Base-by-base conservation (phyloP, 352 stramenopile genomes). In the Blastocystis sp. region DNA sequence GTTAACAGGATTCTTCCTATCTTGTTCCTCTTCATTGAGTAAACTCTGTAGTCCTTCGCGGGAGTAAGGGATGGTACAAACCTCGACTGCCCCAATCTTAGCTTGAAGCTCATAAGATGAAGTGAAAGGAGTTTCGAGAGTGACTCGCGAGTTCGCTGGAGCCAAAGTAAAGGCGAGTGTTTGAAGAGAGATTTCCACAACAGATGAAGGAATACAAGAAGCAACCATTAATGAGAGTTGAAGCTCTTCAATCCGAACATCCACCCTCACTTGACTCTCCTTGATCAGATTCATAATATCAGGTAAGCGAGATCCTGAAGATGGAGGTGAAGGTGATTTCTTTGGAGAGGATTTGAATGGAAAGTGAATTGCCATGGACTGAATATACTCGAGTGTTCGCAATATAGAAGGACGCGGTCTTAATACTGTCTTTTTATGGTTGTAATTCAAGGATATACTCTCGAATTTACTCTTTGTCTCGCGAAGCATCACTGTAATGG, bases 321-420 rank as follows among this genome's bases (percentile, higher is more conserved):
- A 54, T 22, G 44, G n/a, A 40, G 62, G 48, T 53, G 24, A 30
- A 40, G n/a, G 22, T 27, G 62, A 27, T 48, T 75, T 30, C 6
- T 42, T 56, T 7, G 66, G 6, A 56, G 37, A n/a, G 0, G 66
- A 22, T 53, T 56, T 53, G 11, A 27, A 24, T 27, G 27, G 27
- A 33, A 78, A 27, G 17, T 19, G n/a, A 22, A 57, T 27, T 42
- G 68, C 1, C 48, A 84, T 64, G 22, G 73, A 84, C 24, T 66
- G 73, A 24, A 84, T 30, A 51, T 84, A 84, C n/a, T 84, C 73
- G 0, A 48, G 33, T 37, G 73, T 84, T 3, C 48, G 73, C 22
- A 84, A 37, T 24, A 84, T 62, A 1, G 73, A 84, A 2, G 73
- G 73, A 30, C 37, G 42, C 1, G 68, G 53, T 37, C 24, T 60